Base-by-base conservation (phyloP, 2,329 filamentous ascomycete genomes). In the Penicillium expansum region DNA sequence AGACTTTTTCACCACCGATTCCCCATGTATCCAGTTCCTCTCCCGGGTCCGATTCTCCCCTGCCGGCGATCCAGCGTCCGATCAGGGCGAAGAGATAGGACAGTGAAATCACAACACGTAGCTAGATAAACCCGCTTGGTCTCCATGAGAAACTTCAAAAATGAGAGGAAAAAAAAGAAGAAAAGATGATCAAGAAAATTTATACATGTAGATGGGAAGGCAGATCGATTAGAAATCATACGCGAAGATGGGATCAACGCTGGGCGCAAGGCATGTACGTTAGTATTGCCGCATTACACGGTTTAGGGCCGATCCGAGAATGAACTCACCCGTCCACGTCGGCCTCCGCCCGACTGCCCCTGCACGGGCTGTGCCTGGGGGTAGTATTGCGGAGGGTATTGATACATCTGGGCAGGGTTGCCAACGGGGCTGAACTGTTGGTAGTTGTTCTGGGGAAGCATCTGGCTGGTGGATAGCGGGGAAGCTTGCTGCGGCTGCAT, bases 291-390 rank as follows among this genome's bases (percentile, higher is more conserved):
- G 50, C 16, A 50, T 20, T 44, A 51, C 41, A 10, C 43, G 57
- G 35, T 59, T 48, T 39, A 55, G 33, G 48, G 41, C 6, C 54
- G 54, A 47, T 58, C 45, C 9, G 44, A 51, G 49, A 49, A 54
- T 45, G 42, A 47, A 73, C 80, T 80, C 74, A 82, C 80, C 66
- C 82, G 76, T 75, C 81, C 82, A 68, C 82, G 79, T 66, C 81
- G 78, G 56, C 79, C 79, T 62, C 79, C 80, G 60, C 71, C 67
- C 56, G 74, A 69, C 64, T 80, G 78, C 61, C 76, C 71, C 65
- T 75, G 74, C 52, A 74, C 68, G 45, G 73, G 67, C 62, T 78
- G 77, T 57, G 76, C 67, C 65, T 79, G 77, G 48, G 72, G 66
- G 61, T 79, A 78, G 67, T 77, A 79, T 60, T 81, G 79, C 64